A percentile compares a stretch with the other conserved stretches of the same genome.
phyloP scores from a whole-genome alignment of 768 basidiomycete species.

The Pilatotrama ljubarskyi region DNA sequence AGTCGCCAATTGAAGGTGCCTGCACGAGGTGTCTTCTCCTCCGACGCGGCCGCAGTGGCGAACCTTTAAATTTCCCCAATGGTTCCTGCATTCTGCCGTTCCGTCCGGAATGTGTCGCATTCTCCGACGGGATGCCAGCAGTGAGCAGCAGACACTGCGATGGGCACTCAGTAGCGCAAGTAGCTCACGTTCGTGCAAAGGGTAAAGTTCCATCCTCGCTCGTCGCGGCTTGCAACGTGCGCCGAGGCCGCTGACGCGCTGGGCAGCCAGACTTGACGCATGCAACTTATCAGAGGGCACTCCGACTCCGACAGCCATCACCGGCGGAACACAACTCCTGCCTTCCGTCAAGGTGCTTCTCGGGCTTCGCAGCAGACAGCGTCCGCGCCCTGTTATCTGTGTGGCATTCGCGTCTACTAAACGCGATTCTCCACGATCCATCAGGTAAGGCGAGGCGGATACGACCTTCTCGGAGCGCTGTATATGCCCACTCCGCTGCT shows the following conservation, averaged over 20 bases:
- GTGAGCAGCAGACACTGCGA: neutral
- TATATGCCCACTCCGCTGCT: too few species aligned
- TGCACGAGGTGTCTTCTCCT: neutral
- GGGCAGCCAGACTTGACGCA: neutral
- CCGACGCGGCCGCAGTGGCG: conserved; percentile 5
- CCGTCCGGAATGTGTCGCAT: neutral
- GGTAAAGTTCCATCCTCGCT: neutral
- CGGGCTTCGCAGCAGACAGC: conserved; percentile 8
- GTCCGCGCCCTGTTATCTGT: neutral
- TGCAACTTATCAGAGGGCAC: neutral
- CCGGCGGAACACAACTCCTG: conserved; percentile 5
- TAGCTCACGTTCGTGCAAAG: neutral
- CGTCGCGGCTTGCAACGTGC: conserved; percentile 4
- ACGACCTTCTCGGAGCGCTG: conserved; percentile 5
- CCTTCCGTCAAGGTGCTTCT: conserved; percentile 9
- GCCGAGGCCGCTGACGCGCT: neutral
- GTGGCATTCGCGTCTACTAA: neutral
- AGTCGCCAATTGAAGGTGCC: neutral
- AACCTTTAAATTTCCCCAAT: neutral
- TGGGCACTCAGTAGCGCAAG: neutral
- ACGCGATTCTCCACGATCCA: neutral
- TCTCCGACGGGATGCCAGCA: neutral
- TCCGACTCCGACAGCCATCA: conserved; percentile 11
- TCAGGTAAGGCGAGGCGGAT: conserved; percentile 1
- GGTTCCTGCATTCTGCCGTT: neutral